These are phyloP conservation scores for Toxoplasma gondii DNA, from an alignment of 169 alveolate genomes.

Conservation along the genomic window DNA sequence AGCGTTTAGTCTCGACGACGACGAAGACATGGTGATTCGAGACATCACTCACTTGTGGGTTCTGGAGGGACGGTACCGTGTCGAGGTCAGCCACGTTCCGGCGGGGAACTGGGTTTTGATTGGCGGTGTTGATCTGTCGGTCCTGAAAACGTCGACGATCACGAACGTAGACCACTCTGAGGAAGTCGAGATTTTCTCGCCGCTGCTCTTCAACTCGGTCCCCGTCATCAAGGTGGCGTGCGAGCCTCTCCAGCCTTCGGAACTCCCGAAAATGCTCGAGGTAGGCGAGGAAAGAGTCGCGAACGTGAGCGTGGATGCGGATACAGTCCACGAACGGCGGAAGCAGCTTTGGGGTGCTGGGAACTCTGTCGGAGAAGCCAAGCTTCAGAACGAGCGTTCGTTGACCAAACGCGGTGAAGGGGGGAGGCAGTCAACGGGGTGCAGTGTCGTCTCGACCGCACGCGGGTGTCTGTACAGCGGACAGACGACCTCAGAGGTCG, in stretches of 20 bases:
- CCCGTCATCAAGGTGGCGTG: conserved; percentile 85
- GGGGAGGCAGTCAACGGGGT: too few species aligned
- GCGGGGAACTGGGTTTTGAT: conserved; percentile 84
- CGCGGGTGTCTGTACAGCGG: too few species aligned
- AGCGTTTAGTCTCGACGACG: conserved; percentile 87
- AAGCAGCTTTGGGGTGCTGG: background rate
- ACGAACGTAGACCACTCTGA: conserved; percentile 80
- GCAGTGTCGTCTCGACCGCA: too few species aligned
- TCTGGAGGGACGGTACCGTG: conserved; percentile 92
- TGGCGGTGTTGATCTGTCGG: conserved; percentile 94
- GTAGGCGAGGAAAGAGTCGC: background rate
- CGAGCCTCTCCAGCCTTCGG: conserved; percentile 98
- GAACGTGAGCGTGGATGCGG: background rate
- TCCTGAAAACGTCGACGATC: conserved; percentile 91
- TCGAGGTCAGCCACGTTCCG: conserved; percentile 77
- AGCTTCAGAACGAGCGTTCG: too few species aligned
- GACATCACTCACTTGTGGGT: conserved; percentile 91
- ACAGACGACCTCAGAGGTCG: too few species aligned
- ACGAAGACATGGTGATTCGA: conserved; percentile 94
- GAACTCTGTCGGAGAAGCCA: too few species aligned
- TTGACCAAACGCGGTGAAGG: too few species aligned
- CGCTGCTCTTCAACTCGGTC: conserved; percentile 77
- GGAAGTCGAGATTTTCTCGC: conserved; percentile 87
- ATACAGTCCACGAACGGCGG: background rate
- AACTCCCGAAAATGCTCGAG: conserved; percentile 98